Evolutionary conservation across 352 stramenopile genomes (phyloP).

Genomic region (Phytopythium sindhum): DNA sequence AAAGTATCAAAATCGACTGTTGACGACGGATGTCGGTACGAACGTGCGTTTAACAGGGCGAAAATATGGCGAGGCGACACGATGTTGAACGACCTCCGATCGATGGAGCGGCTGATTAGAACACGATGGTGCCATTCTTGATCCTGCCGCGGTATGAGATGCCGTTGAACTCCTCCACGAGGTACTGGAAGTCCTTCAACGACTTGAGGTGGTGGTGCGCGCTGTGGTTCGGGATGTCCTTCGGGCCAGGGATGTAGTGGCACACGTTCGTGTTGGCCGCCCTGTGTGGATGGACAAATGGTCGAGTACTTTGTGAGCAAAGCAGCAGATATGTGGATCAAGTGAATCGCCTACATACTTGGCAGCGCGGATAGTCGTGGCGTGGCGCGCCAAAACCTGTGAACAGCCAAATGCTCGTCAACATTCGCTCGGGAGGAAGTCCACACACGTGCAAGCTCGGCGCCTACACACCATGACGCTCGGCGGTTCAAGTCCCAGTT

Average conservation of each 20-base stretch:
- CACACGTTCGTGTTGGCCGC: slow-evolving; percentile 50
- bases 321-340: not conserved
- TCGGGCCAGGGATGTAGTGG: slow-evolving; percentile 62
- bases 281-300: slow-evolving; percentile 18
- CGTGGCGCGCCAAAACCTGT: slow-evolving; percentile 43
- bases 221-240: slow-evolving; percentile 70
- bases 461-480: slow-evolving; percentile 40
- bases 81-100: not conserved
- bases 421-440: not conserved
- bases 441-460: not conserved
- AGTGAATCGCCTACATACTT: slow-evolving; percentile 30
- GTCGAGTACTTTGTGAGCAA: not conserved
- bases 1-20: too few relatives aligned
- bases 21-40: too few relatives aligned
- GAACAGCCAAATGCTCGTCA: not conserved
- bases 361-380: slow-evolving; percentile 52
- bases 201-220: slow-evolving; percentile 64
- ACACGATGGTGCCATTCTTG: slow-evolving; percentile 34
- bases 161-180: slow-evolving; percentile 74
- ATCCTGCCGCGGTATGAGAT: slow-evolving; percentile 65
- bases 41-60: too few relatives aligned
- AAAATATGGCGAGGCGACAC: not conserved
- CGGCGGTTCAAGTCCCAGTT: slow-evolving; percentile 41
- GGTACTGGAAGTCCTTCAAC: slow-evolving; percentile 60
- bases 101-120: slow-evolving; percentile 10